Evolutionary conservation across 768 basidiomycete genomes (phyloP).

Genomic region (Dentipellis sp.): DNA sequence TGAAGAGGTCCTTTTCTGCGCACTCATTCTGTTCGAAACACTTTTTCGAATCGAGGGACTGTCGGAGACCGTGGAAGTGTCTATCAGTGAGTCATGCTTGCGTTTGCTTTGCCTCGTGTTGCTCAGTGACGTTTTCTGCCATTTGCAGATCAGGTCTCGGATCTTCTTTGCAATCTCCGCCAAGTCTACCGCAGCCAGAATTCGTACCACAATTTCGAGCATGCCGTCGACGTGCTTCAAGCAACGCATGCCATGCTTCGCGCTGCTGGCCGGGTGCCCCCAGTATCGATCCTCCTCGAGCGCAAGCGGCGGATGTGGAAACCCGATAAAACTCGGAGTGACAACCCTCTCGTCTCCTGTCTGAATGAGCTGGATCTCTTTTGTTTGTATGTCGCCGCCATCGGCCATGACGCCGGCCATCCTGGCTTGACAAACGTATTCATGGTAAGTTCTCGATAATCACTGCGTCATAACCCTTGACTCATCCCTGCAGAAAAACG

Average conservation of each 20-base stretch:
- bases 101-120: not conserved
- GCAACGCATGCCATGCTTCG: constrained; percentile 82
- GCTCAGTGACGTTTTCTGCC: not conserved
- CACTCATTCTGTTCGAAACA: constrained; percentile 80
- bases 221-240: constrained; percentile 94
- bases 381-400: constrained; percentile 80
- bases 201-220: constrained; percentile 96
- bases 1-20: constrained; percentile 75
- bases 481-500: constrained; percentile 65
- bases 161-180: constrained; percentile 83
- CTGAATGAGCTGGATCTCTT: constrained; percentile 70
- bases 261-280: constrained; percentile 73
- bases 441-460: constrained; percentile 47
- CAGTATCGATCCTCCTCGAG: constrained; percentile 53
- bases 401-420: constrained; percentile 97
- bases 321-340: constrained; percentile 25
- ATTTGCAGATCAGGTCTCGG: constrained; percentile 55
- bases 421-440: constrained; percentile 91
- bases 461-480: not conserved
- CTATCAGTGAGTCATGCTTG: constrained; percentile 41
- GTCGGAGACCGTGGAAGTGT: constrained; percentile 44
- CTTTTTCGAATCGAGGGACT: constrained; percentile 75
- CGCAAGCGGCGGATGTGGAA: constrained; percentile 27
- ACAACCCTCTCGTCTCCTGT: constrained; percentile 18
- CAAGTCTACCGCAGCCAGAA: constrained; percentile 85